Evolutionary conservation across 306 rosid species (phyloP), one percentile per base, ranked within the genome.

Genomic region (Vigna unguiculata): DNA sequence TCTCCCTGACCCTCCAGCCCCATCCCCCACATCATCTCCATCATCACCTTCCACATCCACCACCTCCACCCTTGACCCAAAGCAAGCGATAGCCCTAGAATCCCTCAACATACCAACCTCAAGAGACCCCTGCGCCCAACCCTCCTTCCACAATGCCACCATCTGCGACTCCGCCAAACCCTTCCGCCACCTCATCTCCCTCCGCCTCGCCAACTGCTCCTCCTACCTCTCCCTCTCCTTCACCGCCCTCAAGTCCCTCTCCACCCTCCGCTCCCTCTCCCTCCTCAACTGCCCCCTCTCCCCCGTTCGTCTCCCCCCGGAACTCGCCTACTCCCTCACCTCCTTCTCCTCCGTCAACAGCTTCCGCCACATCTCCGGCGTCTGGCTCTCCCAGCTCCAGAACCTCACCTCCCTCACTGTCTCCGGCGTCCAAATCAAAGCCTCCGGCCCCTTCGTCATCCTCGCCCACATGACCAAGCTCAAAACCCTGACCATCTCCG

Each of bases 171-270:
- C 87, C 14, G 67, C 90, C 19, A 86, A 76, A 49, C 98, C 98
- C 43, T 94, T 94, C 40, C 93, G 96, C 71, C 98, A 91, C 90
- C 83, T 93, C 74, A 65, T 89, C 74, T 84, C 93, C 7, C 91
- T 93, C 24, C 80, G 84, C 45, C 90, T 93, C 38, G 40, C 91
- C 4, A 93, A 93, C 83, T 93, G 97, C 81, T 87, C 94, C 22
- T 83, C 88, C 72, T 91, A 87, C 36, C 90, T 91, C 2, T 87
- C 94, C 12, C 85, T 93, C 65, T 93, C 98, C 81, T 91, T 83
- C 87, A 92, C 97, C 0, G 97, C 97, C n/a, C 96, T 95, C 82
- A 88, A 89, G 45, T 95, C 98, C 4, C 96, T 95, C 81, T 89
- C 92, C 5, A 81, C 96, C 11, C 96, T 95, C 36, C 84, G 67